Percentiles rank a stretch among this genome's conserved stretches.
These are phyloP conservation scores for Tricholoma sp. DNA, from an alignment of 768 basidiomycete genomes.

Conservation along the genomic window DNA sequence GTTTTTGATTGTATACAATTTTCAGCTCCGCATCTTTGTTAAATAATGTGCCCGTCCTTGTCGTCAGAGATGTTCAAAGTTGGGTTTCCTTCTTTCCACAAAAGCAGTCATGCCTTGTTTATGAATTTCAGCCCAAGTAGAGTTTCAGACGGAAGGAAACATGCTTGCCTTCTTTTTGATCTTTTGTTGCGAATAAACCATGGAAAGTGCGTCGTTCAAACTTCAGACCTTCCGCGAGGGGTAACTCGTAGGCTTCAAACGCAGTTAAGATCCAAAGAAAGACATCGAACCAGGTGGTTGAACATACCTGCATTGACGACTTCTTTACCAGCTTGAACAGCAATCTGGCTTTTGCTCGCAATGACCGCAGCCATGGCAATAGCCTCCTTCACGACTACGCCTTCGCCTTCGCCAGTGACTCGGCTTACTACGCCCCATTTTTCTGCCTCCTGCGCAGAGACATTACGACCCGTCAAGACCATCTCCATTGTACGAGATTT, in stretches of 20 bases:
- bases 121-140: background rate
- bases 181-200: conserved; percentile 84
- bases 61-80: conserved; percentile 53
- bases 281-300: background rate
- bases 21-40: too few relatives aligned
- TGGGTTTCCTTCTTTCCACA: conserved; percentile 85
- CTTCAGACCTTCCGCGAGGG: conserved; percentile 75
- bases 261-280: background rate
- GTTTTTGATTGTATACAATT: too few relatives aligned
- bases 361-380: conserved; percentile 74
- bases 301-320: conserved; percentile 79
- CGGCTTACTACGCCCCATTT: conserved; percentile 84
- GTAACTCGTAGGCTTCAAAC: conserved; percentile 66
- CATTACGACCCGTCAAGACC: conserved; percentile 79
- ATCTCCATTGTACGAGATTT: conserved; percentile 96
- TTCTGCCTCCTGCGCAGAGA: conserved; percentile 78
- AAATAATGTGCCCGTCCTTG: background rate
- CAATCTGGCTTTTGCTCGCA: conserved; percentile 75
- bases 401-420: conserved; percentile 72
- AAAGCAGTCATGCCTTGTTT: conserved; percentile 88
- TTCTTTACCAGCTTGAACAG: conserved; percentile 87
- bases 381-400: conserved; percentile 82
- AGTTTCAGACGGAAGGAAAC: conserved; percentile 22
- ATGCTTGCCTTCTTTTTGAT: conserved; percentile 83
- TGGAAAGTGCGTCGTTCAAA: conserved; percentile 92